phyloP scores from a whole-genome alignment of 495 filamentous ascomycete genomes.

The Mytilinidion resinicola region DNA sequence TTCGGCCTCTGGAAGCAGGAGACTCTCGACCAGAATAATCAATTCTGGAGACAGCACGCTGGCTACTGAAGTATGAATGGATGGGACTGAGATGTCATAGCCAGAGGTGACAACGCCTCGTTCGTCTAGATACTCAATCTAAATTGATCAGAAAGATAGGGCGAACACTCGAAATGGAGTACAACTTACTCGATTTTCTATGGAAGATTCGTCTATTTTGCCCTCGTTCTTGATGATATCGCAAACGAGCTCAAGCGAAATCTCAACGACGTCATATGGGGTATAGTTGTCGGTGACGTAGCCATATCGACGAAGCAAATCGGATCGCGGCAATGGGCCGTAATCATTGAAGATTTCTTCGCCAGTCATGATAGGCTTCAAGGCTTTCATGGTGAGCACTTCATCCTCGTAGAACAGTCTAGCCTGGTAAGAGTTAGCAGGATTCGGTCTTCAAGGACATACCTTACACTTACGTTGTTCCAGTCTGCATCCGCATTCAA shows the following conservation, averaged over 20 bases:
- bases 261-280: constrained; percentile 74
- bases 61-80: too few relatives aligned
- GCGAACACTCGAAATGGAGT: not conserved
- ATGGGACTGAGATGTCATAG: constrained; percentile 42
- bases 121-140: constrained; percentile 46
- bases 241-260: constrained; percentile 53
- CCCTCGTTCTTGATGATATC: not conserved
- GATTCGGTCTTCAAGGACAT: not conserved
- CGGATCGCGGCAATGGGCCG: constrained; percentile 72
- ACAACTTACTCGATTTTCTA: constrained; percentile 1
- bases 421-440: constrained; percentile 37
- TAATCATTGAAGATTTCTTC: constrained; percentile 90
- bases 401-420: constrained; percentile 66
- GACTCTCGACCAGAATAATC: constrained; percentile 43
- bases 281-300: constrained; percentile 76
- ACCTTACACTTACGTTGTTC: constrained; percentile 54
- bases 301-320: constrained; percentile 81
- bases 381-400: constrained; percentile 57
- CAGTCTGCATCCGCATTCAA: constrained; percentile 84
- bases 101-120: constrained; percentile 50
- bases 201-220: not conserved
- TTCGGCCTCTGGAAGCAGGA: constrained; percentile 35
- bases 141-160: constrained; percentile 1
- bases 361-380: constrained; percentile 59
- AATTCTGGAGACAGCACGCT: constrained; percentile 36